Conservation (phyloP, 2,329 filamentous ascomycete genomes). For the Ambrosiella cleistominuta region DNA sequence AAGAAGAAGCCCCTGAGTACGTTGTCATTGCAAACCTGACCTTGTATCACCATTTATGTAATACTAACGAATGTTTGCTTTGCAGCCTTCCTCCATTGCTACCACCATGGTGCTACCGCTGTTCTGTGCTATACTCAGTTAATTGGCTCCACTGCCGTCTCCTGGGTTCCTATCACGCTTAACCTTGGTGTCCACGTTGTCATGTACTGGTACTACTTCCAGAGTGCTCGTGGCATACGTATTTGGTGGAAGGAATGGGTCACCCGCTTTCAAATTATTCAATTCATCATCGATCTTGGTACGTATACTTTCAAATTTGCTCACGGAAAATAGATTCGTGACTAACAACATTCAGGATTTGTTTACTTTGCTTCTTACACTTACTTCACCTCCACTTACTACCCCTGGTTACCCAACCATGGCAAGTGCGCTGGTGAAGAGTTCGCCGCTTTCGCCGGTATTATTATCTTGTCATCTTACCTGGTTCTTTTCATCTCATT, state of each 20-base stretch:
- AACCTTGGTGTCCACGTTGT: slow-evolving; percentile 92
- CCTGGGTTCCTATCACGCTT: slow-evolving; percentile 84
- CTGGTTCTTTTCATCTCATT: slow-evolving; percentile 97
- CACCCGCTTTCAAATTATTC: slow-evolving; percentile 88
- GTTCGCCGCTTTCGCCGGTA: slow-evolving; percentile 84
- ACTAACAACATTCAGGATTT: slow-evolving; percentile 44
- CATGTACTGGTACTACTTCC: slow-evolving; percentile 99
- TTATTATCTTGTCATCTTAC: slow-evolving; percentile 85
- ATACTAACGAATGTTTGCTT: slow-evolving; percentile 1
- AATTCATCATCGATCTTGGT: slow-evolving; percentile 95
- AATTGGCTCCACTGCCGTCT: slow-evolving; percentile 79
- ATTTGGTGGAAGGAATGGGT: slow-evolving; percentile 99
- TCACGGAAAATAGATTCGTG: background rate
- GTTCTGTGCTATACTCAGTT: slow-evolving; percentile 97
- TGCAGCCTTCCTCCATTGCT: slow-evolving; percentile 80
- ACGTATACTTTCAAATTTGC: slow-evolving; percentile 22
- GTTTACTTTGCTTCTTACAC: slow-evolving; percentile 99
- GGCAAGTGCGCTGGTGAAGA: slow-evolving; percentile 90
- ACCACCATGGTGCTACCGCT: slow-evolving; percentile 93
- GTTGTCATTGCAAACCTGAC: slow-evolving; percentile 19
- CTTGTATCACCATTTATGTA: background rate
- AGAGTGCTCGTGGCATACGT: slow-evolving; percentile 82
- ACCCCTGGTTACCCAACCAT: slow-evolving; percentile 61
- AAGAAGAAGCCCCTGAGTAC: slow-evolving; percentile 91
- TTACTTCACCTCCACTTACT: slow-evolving; percentile 90